Evolutionary conservation across 2,329 filamentous ascomycete species (phyloP).

Genomic region (Talaromyces sp.): DNA sequence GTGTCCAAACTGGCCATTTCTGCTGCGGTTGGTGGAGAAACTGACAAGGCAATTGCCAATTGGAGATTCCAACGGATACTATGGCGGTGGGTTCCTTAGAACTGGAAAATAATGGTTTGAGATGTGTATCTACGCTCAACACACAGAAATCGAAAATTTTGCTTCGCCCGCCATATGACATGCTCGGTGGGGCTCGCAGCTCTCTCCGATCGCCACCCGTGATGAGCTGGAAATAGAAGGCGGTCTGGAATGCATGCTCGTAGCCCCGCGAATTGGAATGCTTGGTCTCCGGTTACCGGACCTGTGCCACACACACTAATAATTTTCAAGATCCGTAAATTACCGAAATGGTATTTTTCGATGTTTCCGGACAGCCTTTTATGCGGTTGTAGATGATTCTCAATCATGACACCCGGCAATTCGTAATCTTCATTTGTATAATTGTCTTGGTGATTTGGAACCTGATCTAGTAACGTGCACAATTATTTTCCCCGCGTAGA

Average conservation of each 20-base stretch:
- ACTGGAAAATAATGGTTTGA: neutral
- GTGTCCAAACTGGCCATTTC: conserved; percentile 32
- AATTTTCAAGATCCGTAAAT: too few relatives aligned
- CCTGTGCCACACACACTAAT: neutral
- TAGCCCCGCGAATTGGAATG: neutral
- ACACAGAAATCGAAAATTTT: neutral
- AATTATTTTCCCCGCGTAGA: too few relatives aligned
- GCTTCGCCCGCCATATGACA: neutral
- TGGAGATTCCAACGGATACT: neutral
- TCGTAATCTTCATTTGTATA: too few relatives aligned
- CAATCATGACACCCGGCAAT: too few relatives aligned
- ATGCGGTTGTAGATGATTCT: too few relatives aligned
- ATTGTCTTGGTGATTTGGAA: too few relatives aligned
- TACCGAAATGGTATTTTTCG: too few relatives aligned
- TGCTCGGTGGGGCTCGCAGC: neutral
- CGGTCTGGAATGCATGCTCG: neutral
- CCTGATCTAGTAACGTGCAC: too few relatives aligned
- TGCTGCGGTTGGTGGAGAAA: neutral
- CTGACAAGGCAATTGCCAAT: neutral
- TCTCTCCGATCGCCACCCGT: neutral
- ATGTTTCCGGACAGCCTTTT: too few relatives aligned
- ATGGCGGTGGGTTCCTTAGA: neutral
- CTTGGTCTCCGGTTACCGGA: neutral
- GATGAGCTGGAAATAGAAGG: neutral
- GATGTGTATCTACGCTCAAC: neutral